These are phyloP conservation scores for Achaetomiella virescens DNA, from an alignment of 495 filamentous ascomycete genomes.

Conservation along the genomic window DNA sequence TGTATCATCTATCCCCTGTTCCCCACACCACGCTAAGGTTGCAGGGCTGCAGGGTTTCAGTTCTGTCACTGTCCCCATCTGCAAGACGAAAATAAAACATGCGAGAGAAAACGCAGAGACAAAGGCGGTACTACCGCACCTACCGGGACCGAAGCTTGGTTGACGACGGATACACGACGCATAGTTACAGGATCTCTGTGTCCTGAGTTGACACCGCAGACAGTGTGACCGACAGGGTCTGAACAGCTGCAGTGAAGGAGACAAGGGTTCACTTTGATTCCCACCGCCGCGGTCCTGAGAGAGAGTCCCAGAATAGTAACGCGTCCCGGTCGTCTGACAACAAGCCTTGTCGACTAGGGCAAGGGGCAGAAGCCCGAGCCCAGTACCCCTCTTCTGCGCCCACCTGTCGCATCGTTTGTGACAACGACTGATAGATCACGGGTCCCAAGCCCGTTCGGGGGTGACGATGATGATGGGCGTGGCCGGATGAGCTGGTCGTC, in stretches of 20 bases:
- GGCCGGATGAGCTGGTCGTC: background rate
- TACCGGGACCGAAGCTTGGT: background rate
- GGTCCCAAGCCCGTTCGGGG: background rate
- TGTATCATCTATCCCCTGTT: background rate
- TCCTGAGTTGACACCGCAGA: background rate
- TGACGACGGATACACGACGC: background rate
- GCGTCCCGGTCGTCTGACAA: no score
- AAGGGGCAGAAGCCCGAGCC: no score
- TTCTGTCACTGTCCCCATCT: background rate
- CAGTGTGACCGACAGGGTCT: background rate
- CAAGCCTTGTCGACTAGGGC: no score
- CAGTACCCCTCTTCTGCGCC: no score
- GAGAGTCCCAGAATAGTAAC: no score
- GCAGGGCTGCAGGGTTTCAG: background rate
- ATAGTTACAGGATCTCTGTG: background rate
- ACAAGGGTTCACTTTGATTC: background rate
- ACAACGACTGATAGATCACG: background rate
- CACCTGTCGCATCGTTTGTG: no score
- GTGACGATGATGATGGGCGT: background rate
- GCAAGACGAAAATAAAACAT: background rate
- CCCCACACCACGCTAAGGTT: no score
- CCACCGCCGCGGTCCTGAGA: background rate
- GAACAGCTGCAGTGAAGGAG: background rate
- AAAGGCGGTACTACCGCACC: conserved; percentile 4
- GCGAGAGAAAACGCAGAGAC: background rate